A percentile compares a stretch with the other conserved stretches of the same genome.
Conservation (phyloP, 164 flowering plant species). For the Aristolochia contorta region DNA sequence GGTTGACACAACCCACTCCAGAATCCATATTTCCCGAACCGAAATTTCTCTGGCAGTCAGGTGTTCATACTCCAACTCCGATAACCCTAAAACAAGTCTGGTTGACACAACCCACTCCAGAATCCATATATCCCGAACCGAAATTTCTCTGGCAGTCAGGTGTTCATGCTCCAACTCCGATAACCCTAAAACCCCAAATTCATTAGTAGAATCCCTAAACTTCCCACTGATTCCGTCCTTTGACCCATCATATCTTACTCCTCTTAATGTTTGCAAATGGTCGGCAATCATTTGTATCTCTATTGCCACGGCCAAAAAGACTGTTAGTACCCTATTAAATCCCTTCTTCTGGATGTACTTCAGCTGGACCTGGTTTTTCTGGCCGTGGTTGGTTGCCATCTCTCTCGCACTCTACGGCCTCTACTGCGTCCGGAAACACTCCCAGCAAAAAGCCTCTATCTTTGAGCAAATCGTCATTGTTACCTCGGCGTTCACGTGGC, state of each 20-base stretch:
- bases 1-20: too few species aligned
- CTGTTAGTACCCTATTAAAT: constrained; percentile 26
- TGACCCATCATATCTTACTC: constrained; percentile 31
- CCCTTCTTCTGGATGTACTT: constrained; percentile 94
- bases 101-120: too few species aligned
- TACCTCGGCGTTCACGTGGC: constrained; percentile 69
- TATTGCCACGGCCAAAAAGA: constrained; percentile 51
- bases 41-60: constrained; percentile 14
- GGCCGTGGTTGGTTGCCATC: constrained; percentile 78
- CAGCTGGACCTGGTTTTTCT: constrained; percentile 87
- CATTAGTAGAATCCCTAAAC: constrained; percentile 22
- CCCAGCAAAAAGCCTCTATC: constrained; percentile 35
- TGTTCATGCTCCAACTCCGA: constrained; percentile 24
- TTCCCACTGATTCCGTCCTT: constrained; percentile 30
- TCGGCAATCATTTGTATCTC: constrained; percentile 30
- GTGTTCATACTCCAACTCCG: too few species aligned
- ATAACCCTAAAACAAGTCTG: neutral
- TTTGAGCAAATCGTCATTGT: constrained; percentile 63
- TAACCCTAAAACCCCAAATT: constrained; percentile 17
- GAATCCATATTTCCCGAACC: constrained; percentile 5
- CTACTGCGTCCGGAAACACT: constrained; percentile 44
- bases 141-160: constrained; percentile 12
- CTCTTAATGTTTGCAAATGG: constrained; percentile 57
- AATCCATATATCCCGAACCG: constrained; percentile 8
- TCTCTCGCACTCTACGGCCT: constrained; percentile 46